Base-by-base conservation (phyloP, 805 yeast genomes). In the Priceomyces castillae region DNA sequence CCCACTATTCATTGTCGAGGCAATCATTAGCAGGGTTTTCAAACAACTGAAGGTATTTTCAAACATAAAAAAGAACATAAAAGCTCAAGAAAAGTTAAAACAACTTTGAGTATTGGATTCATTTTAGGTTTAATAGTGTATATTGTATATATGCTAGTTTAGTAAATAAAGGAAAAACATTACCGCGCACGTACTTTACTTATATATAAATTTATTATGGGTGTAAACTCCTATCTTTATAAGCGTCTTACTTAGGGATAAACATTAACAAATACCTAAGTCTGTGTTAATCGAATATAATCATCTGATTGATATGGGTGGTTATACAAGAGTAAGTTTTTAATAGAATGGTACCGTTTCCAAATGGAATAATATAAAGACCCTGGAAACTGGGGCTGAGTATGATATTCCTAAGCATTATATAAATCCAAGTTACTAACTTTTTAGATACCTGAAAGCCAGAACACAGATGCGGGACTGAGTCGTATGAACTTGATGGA, bases 1-100 rank as follows among this genome's bases (percentile, higher is more conserved):
- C 9, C 70, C 70, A 2, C 43, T 62, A 17, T 62, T 59, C 55
- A 16, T 64, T 4, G 23, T 53, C 11, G 59, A 63, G 42, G 52
- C 44, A 41, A 39, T 36, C 1, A 47, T 62, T 10, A 49, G 54
- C 23, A 30, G 39, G 38, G 56, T 52, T 30, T 65, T 63, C 53
- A 59, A 59, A 38, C 65, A 59, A 43, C 41, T 45, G 20, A 51
- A 39, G 31, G 68, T 61, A 3, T 58, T 52, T 30, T 26, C 44
- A 3, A 53, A 48, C 30, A 37, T 60, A 38, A 51, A 50, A 22
- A 54, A 47, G 20, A 19, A 35, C 36, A 19, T 12, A 10, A 34
- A 43, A 39, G 30, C 30, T 39, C 14, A 37, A 40, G 11, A 14
- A 23, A 36, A 34, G 14, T 34, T 12, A 33, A 33, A 33, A 7